Conservation (phyloP, 2,329 filamentous ascomycete species). For the Tolypocladium endophyticum region DNA sequence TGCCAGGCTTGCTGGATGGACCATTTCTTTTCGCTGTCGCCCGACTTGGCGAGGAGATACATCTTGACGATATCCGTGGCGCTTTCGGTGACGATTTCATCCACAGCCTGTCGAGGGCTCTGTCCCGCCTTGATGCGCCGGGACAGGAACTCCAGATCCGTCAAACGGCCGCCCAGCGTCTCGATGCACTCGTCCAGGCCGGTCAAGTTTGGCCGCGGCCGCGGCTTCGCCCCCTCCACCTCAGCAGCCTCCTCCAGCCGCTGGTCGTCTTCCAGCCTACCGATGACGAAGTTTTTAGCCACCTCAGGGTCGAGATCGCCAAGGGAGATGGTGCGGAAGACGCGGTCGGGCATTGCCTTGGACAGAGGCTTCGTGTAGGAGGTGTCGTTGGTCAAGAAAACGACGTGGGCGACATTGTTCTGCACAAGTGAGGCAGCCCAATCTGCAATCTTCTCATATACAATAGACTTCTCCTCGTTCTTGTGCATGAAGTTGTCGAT, state of each 20-base stretch:
- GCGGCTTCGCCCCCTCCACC: constrained; percentile 13
- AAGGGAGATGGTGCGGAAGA: constrained; percentile 77
- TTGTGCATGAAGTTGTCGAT: constrained; percentile 90
- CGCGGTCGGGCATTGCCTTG: constrained; percentile 79
- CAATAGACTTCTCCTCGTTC: constrained; percentile 49
- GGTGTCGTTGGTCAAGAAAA: constrained; percentile 85
- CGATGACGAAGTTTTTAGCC: constrained; percentile 83
- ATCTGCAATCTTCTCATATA: constrained; percentile 74
- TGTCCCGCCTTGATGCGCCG: constrained; percentile 81
- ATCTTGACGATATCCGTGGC: constrained; percentile 89
- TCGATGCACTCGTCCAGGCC: constrained; percentile 77
- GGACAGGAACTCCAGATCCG: constrained; percentile 89
- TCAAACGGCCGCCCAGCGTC: constrained; percentile 80
- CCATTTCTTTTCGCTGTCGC: constrained; percentile 50
- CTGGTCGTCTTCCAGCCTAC: constrained; percentile 53
- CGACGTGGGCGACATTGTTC: constrained; percentile 82
- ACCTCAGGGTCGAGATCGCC: constrained; percentile 80
- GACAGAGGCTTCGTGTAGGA: constrained; percentile 81
- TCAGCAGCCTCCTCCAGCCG: constrained; percentile 17
- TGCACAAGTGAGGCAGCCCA: constrained; percentile 84
- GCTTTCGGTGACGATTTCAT: constrained; percentile 81
- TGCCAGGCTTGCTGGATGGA: constrained; percentile 83
- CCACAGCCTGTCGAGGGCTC: constrained; percentile 66
- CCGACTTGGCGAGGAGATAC: constrained; percentile 61
- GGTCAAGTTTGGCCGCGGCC: constrained; percentile 35